Conservation (phyloP, 768 basidiomycete genomes). For the Hirschioporus abietinus region DNA sequence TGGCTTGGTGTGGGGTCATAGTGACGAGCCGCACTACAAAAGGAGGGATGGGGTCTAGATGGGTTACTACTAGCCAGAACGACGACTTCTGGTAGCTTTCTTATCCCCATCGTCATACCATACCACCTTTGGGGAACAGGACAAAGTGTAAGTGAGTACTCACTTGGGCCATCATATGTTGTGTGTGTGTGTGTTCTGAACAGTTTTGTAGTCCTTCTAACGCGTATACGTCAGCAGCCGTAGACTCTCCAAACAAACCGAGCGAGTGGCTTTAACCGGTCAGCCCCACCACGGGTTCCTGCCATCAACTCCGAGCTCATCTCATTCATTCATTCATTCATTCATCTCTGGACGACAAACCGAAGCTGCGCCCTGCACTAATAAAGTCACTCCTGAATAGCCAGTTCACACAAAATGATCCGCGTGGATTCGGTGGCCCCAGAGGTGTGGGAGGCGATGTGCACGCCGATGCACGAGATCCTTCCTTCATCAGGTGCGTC, state of each 20-base stretch:
- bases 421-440: slow-evolving; percentile 70
- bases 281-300: not conserved
- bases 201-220: not conserved
- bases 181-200: not conserved
- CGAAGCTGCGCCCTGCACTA: not conserved
- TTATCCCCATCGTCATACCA: no score
- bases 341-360: not conserved
- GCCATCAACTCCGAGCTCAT: not conserved
- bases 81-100: no score
- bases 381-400: not conserved
- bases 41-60: no score
- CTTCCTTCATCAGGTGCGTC: slow-evolving; percentile 30
- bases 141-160: no score
- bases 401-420: slow-evolving; percentile 54
- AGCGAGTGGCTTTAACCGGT: not conserved
- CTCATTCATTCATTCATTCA: not conserved
- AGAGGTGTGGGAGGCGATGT: slow-evolving; percentile 79
- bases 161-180: no score
- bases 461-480: slow-evolving; percentile 79
- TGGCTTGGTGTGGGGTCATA: no score
- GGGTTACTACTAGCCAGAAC: no score
- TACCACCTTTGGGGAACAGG: no score
- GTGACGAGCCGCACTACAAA: no score
- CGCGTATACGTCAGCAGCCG: not conserved
- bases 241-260: not conserved